Base-by-base conservation (phyloP, 78 protist species). In the Guillardia theta region DNA sequence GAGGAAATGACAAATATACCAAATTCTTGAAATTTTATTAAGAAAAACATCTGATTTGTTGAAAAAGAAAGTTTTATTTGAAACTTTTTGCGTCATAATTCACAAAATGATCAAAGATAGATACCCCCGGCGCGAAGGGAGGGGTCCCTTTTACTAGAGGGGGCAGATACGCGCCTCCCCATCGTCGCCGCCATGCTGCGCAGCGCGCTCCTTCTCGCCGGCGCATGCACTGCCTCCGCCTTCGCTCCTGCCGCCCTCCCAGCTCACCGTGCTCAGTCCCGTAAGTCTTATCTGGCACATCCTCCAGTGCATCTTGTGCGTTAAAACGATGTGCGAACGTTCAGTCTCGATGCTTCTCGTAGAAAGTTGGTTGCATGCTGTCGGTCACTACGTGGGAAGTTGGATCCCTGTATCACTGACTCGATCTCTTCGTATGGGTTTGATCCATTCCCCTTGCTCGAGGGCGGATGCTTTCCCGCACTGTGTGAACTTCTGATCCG, bases 121-220 rank as follows among this genome's bases (percentile, higher is more conserved):
- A n/a, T n/a, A n/a, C n/a, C n/a, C n/a, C n/a, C n/a, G n/a, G n/a
- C n/a, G n/a, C n/a, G n/a, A n/a, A n/a, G n/a, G n/a, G n/a, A n/a
- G n/a, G n/a, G n/a, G n/a, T n/a, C n/a, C n/a, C n/a, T n/a, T n/a
- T n/a, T n/a, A n/a, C n/a, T n/a, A n/a, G n/a, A n/a, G n/a, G n/a
- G n/a, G n/a, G n/a, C n/a, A n/a, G n/a, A n/a, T n/a, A n/a, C n/a
- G n/a, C n/a, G n/a, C n/a, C n/a, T n/a, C n/a, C n/a, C n/a, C n/a
- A n/a, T n/a, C n/a, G n/a, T n/a, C n/a, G n/a, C n/a, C n/a, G 70
- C 70, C 4, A 78, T 78, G 90, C 21, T 78, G 90, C 90, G 90
- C 48, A 37, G 24, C 44, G 24, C 50, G 37, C 43, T 78, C 48
- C 50, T 43, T 37, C 53, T 43, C 24, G 48, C 48, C 21, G 45